phyloP scores from a whole-genome alignment of 2,329 filamentous ascomycete genomes.

The Fusarium beomiforme region DNA sequence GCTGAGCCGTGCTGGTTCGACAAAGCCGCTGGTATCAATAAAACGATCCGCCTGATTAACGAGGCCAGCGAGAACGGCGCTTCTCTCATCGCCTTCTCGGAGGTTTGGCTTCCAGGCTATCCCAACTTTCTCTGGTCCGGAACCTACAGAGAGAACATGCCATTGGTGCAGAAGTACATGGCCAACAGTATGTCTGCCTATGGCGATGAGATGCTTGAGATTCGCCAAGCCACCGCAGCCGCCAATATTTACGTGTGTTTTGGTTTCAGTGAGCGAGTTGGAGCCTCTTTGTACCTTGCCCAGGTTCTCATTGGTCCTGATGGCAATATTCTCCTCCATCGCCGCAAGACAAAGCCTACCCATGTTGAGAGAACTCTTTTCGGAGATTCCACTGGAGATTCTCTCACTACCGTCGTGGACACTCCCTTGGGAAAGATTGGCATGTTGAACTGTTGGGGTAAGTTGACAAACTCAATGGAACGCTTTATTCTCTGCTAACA shows the following conservation, averaged over 20 bases:
- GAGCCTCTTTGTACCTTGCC: constrained; percentile 6
- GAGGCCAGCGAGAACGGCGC: background rate
- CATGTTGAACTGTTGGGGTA: constrained; percentile 52
- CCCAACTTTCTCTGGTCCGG: background rate
- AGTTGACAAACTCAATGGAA: background rate
- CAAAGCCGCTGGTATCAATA: background rate
- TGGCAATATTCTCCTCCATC: constrained; percentile 52
- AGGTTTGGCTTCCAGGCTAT: background rate
- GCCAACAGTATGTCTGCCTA: background rate
- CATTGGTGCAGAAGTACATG: background rate
- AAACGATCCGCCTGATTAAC: background rate
- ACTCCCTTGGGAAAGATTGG: constrained; percentile 52
- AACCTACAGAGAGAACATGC: background rate
- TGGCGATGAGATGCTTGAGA: background rate
- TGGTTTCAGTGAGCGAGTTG: background rate
- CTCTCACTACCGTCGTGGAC: constrained; percentile 51
- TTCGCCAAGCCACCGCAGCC: background rate
- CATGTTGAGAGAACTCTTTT: constrained; percentile 61
- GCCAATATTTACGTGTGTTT: background rate
- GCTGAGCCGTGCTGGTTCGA: background rate
- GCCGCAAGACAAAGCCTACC: constrained; percentile 62
- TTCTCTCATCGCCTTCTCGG: background rate
- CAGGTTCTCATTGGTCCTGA: constrained; percentile 53
- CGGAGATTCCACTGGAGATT: constrained; percentile 54
- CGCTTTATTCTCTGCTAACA: background rate